These are phyloP conservation scores for Gossypium laxum DNA, from an alignment of 441 rosid genomes.

Conservation along the genomic window DNA sequence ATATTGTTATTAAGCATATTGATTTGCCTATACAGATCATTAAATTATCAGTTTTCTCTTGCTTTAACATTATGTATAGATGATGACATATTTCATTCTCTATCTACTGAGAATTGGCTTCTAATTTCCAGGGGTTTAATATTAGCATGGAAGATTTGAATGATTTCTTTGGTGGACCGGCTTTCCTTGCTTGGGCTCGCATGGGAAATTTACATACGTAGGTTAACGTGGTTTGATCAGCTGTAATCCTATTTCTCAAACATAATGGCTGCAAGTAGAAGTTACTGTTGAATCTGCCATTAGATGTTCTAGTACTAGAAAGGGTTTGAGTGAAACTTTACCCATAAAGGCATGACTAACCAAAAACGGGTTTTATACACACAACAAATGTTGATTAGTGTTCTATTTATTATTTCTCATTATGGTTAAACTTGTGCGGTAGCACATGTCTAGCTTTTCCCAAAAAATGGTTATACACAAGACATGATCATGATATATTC, in stretches of 20 bases:
- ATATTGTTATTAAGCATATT: conserved; percentile 13
- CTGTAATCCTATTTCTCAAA: not conserved
- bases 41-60: not conserved
- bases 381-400: not conserved
- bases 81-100: not conserved
- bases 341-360: not conserved
- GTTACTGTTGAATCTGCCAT: not conserved
- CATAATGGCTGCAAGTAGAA: conserved; percentile 1
- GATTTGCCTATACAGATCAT: not conserved
- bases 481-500: not conserved
- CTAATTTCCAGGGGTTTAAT: conserved; percentile 56
- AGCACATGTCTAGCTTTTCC: not conserved
- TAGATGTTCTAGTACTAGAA: not conserved
- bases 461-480: too few species aligned
- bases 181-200: conserved; percentile 99
- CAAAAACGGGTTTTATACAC: not conserved
- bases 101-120: conserved; percentile 8
- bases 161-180: conserved; percentile 93
- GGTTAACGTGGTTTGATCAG: conserved; percentile 17
- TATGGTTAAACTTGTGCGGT: not conserved
- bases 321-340: not conserved
- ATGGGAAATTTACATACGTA: conserved; percentile 98
- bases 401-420: not conserved
- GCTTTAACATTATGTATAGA: not conserved
- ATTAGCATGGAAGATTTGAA: conserved; percentile 55